A percentile compares a stretch with the other conserved stretches of the same genome.
Evolutionary conservation across 2,329 filamentous ascomycete species (phyloP).

Genomic region (Fusarium brevicatenulatum): DNA sequence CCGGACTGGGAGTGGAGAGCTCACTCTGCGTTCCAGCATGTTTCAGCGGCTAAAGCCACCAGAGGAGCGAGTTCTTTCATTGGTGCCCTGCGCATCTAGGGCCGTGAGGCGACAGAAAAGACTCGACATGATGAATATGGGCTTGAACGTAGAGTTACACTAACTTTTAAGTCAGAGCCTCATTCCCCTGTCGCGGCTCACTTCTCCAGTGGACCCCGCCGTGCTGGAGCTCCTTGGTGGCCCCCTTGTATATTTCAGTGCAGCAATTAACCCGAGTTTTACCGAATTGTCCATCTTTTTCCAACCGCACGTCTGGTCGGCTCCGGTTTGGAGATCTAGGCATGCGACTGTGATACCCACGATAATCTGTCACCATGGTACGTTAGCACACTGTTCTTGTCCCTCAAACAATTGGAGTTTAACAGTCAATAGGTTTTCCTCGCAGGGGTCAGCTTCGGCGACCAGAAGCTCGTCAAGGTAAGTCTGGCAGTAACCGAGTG

Average conservation of each 20-base stretch:
- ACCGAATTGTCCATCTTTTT: slow-evolving; percentile 41
- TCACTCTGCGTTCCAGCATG: slow-evolving; percentile 37
- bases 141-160: neutral
- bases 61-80: slow-evolving; percentile 7
- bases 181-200: slow-evolving; percentile 2
- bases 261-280: slow-evolving; percentile 44
- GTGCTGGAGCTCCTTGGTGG: slow-evolving; percentile 3
- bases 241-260: neutral
- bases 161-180: slow-evolving; percentile 6
- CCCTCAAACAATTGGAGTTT: neutral
- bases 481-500: slow-evolving; percentile 36
- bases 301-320: slow-evolving; percentile 16
- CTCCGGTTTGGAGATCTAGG: slow-evolving; percentile 30
- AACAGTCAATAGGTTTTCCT: slow-evolving; percentile 75
- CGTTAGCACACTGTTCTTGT: neutral
- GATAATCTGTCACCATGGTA: slow-evolving; percentile 40
- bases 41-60: slow-evolving; percentile 38
- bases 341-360: slow-evolving; percentile 36
- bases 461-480: slow-evolving; percentile 85
- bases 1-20: slow-evolving; percentile 28
- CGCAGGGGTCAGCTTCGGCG: slow-evolving; percentile 85
- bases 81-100: slow-evolving; percentile 1
- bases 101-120: slow-evolving; percentile 2
- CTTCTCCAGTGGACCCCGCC: neutral
- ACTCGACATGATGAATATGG: neutral